Base-by-base conservation (phyloP, 139 green algal species). In the Coccomyxa sp. region DNA sequence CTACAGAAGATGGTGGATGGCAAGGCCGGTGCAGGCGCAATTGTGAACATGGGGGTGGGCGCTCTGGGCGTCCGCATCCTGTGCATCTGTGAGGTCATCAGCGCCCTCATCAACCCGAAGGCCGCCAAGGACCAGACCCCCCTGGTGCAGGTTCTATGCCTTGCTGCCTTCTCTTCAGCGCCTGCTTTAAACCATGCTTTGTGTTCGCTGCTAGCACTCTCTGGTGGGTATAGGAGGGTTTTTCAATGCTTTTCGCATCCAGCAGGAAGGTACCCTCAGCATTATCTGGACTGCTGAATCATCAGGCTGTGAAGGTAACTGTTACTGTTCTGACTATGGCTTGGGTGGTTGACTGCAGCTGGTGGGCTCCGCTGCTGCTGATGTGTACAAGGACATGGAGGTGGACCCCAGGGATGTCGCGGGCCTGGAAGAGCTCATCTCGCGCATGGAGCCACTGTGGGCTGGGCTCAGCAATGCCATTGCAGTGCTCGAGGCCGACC, bases 71-170 rank as follows among this genome's bases (percentile, higher is more conserved):
- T 77, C 0, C 85, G 89, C 51, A 82, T 95, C 51, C 87, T 96
- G 85, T 88, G 92, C 28, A 84, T 95, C 59, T 88, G 97, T 83
- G 87, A 95, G 76, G 85, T 87, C n/a, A 81, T 96, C 67, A 82
- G 90, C 81, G 82, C 82, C 25, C 91, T 96, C 15, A 27, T 79
- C 57, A 75, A 51, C 60, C 28, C 58, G 30, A 81, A 74, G 51
- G 30, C 17, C 25, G 16, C 75, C n/a, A 79, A 79, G 10, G 25
- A 30, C 25, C 67, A 30, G 25, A 76, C 25, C 67, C 67, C 67
- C 25, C 7, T 76, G 67, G 25, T 76, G 67, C 67, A 76, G 27
- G 25, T 76, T 3, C 67, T 76, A n/a, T 76, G 3, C 67, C 38
- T n/a, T 7, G 4, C 67, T 30, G 67, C 23, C 3, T 76, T n/a